phyloP scores from a whole-genome alignment of 2,329 filamentous ascomycete species.

The Fusarium albidum region DNA sequence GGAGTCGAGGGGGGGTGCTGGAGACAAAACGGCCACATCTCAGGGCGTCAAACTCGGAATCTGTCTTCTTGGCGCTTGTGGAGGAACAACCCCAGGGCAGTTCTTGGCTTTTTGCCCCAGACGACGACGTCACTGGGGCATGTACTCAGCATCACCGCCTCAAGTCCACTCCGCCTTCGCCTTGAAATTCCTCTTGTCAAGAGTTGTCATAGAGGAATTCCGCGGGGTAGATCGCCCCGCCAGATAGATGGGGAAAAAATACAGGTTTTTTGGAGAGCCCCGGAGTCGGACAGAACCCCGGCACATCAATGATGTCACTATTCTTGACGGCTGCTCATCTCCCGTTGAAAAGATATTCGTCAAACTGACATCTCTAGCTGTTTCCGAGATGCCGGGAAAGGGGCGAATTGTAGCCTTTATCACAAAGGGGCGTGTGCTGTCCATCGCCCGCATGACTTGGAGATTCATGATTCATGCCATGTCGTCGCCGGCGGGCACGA shows the following conservation, averaged over 20 bases:
- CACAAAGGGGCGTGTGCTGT: neutral
- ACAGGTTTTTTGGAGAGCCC: conserved; percentile 20
- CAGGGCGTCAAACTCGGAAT: neutral
- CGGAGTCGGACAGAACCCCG: neutral
- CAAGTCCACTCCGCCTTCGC: conserved; percentile 5
- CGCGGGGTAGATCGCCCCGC: neutral
- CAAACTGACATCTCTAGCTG: conserved; percentile 17
- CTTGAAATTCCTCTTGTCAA: conserved; percentile 12
- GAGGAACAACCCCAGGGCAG: conserved; percentile 3
- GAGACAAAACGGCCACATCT: too few species aligned
- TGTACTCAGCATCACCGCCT: neutral
- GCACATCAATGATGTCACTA: conserved; percentile 27
- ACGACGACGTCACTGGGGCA: conserved; percentile 29
- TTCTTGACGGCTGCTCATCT: neutral
- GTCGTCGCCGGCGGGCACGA: too few species aligned
- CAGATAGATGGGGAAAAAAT: neutral
- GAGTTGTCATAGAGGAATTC: neutral
- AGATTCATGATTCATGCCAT: too few species aligned
- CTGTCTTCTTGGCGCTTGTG: neutral
- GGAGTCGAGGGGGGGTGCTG: too few species aligned
- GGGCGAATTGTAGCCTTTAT: neutral
- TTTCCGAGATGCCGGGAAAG: conserved; percentile 31
- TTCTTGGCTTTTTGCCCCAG: conserved; percentile 2
- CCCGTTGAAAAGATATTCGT: neutral
- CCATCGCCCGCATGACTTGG: too few species aligned